Conservation (phyloP, 108 stramenopile genomes). For the Skeletonema marinoi region DNA sequence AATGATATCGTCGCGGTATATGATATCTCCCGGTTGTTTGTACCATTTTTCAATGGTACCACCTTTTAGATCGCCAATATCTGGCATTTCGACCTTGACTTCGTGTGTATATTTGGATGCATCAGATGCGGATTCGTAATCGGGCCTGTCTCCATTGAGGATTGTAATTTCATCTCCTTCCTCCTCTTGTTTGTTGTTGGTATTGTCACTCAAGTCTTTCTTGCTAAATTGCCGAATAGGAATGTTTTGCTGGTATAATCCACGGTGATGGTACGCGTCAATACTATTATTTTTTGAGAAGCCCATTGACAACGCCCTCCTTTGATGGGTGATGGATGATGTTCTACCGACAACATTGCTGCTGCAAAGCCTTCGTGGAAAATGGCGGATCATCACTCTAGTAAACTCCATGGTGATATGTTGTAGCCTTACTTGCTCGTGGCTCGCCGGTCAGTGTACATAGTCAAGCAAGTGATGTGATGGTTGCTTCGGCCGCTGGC, state of each 20-base stretch:
- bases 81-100: conserved; percentile 43
- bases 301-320: background rate
- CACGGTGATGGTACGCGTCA: background rate
- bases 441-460: no score
- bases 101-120: conserved; percentile 40
- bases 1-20: conserved; percentile 34
- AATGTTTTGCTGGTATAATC: background rate
- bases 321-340: background rate
- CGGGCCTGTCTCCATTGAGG: background rate
- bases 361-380: background rate
- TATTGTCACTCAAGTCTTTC: background rate
- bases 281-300: background rate
- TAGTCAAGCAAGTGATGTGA: no score
- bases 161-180: background rate
- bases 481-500: no score
- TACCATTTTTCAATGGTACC: conserved; percentile 46
- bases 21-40: conserved; percentile 44
- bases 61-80: conserved; percentile 13
- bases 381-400: background rate
- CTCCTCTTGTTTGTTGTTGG: background rate
- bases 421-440: no score
- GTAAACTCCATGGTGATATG: background rate
- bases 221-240: background rate
- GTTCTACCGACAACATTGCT: background rate
- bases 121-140: background rate